Conservation (phyloP, 2,329 filamentous ascomycete species). For the Aspergillus ibericus region DNA sequence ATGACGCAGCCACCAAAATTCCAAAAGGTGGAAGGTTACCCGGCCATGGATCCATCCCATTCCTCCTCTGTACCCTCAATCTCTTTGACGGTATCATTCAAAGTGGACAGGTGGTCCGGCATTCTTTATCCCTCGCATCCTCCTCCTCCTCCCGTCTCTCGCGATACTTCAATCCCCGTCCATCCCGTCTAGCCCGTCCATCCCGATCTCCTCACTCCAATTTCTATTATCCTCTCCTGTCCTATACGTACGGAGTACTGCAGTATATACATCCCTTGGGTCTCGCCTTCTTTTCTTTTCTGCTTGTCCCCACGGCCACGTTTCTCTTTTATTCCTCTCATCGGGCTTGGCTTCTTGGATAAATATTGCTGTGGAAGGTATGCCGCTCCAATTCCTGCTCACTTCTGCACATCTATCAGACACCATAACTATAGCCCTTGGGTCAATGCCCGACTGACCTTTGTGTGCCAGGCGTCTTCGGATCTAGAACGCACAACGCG, state of each 20-base stretch:
- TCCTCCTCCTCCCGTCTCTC: not conserved
- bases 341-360: not conserved
- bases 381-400: not conserved
- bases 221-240: not conserved
- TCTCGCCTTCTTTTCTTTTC: not conserved
- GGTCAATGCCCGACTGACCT: not conserved
- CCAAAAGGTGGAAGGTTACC: slow-evolving; percentile 24
- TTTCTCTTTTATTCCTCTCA: not conserved
- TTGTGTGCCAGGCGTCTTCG: too few relatives aligned
- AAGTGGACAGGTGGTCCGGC: slow-evolving; percentile 11
- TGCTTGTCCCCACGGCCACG: not conserved
- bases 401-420: not conserved
- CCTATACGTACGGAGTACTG: not conserved
- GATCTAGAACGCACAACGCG: not conserved
- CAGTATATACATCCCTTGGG: not conserved
- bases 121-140: slow-evolving; percentile 6
- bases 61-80: not conserved
- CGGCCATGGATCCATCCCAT: slow-evolving; percentile 7
- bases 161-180: not conserved
- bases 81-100: not conserved
- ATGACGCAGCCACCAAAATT: slow-evolving; percentile 22
- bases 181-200: not conserved
- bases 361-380: not conserved
- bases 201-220: not conserved
- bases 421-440: not conserved